A percentile compares a stretch with the other conserved stretches of the same genome.
Evolutionary conservation across 2,329 filamentous ascomycete species (phyloP).

Genomic region (Byssothecium circinans): DNA sequence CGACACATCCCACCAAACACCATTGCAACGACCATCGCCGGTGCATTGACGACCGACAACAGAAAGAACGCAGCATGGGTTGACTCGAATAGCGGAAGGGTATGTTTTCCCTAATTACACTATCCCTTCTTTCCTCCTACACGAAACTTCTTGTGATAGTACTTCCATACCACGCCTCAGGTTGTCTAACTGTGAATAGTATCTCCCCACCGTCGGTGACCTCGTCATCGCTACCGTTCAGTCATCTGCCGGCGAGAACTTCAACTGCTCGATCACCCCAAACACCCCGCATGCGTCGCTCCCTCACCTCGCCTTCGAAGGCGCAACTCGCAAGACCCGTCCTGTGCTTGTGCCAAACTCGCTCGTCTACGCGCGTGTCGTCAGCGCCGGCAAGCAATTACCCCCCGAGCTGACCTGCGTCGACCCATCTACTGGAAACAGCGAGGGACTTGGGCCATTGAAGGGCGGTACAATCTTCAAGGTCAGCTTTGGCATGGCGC

Average conservation of each 20-base stretch:
- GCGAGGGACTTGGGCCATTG: slow-evolving; percentile 83
- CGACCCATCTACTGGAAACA: slow-evolving; percentile 80
- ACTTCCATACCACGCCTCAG: too few relatives aligned
- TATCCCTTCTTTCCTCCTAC: background rate
- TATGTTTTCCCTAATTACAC: slow-evolving; percentile 39
- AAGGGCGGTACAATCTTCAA: slow-evolving; percentile 84
- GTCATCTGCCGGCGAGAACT: slow-evolving; percentile 73
- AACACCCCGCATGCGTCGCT: slow-evolving; percentile 67
- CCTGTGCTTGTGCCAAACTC: slow-evolving; percentile 74
- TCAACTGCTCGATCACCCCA: slow-evolving; percentile 74
- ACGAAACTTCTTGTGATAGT: too few relatives aligned
- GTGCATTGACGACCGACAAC: slow-evolving; percentile 66
- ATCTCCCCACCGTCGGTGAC: slow-evolving; percentile 77
- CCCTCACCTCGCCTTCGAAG: slow-evolving; percentile 89
- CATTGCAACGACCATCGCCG: slow-evolving; percentile 68
- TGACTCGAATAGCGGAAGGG: slow-evolving; percentile 70
- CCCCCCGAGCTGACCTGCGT: slow-evolving; percentile 91
- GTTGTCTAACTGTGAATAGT: slow-evolving; percentile 56
- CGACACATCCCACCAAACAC: slow-evolving; percentile 77
- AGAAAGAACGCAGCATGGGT: slow-evolving; percentile 79
- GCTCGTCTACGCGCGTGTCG: slow-evolving; percentile 85
- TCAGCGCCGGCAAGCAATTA: slow-evolving; percentile 62
- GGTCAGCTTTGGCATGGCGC: slow-evolving; percentile 78
- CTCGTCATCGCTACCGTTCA: slow-evolving; percentile 85
- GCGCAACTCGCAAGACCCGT: slow-evolving; percentile 86